phyloP scores from a whole-genome alignment of 2,329 filamentous ascomycete genomes.

The Beauveria varroae region DNA sequence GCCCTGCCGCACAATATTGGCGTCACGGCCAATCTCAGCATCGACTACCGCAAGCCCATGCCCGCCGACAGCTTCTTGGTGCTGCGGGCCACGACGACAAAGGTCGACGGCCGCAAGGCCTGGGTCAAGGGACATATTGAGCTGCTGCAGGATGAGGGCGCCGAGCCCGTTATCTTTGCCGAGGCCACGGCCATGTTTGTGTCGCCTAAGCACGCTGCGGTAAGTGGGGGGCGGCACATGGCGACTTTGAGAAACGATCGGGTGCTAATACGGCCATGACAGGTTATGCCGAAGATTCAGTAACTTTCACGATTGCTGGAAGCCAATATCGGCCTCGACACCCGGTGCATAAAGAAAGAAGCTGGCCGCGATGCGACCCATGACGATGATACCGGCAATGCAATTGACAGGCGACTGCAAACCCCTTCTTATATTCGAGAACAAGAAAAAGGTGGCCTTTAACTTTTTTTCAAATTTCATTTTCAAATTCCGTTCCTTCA shows the following conservation, averaged over 20 bases:
- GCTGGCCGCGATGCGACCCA: background rate
- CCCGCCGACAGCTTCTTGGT: conserved; percentile 70
- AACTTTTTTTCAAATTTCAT: background rate
- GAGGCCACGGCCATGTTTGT: conserved; percentile 84
- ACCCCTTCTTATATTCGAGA: no score
- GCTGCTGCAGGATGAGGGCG: conserved; percentile 56
- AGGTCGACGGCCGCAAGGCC: conserved; percentile 86
- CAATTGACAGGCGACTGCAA: background rate
- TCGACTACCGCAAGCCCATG: conserved; percentile 77
- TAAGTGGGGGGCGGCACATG: conserved; percentile 34
- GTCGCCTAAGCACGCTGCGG: conserved; percentile 74
- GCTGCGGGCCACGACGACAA: conserved; percentile 69
- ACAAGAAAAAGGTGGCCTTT: background rate
- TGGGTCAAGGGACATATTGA: conserved; percentile 88
- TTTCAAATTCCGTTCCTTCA: background rate
- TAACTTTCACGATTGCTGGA: background rate
- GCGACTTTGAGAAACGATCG: background rate
- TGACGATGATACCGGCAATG: background rate
- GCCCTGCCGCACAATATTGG: conserved; percentile 80
- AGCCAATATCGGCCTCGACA: background rate
- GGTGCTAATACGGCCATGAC: background rate
- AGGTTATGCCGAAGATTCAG: conserved; percentile 6
- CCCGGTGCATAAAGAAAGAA: background rate
- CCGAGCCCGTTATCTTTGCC: conserved; percentile 60
- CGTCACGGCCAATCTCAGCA: conserved; percentile 77